Evolutionary conservation across 2,329 filamentous ascomycete genomes (phyloP), one percentile per base, ranked within the genome.

Genomic region (Sporothrix luriei): DNA sequence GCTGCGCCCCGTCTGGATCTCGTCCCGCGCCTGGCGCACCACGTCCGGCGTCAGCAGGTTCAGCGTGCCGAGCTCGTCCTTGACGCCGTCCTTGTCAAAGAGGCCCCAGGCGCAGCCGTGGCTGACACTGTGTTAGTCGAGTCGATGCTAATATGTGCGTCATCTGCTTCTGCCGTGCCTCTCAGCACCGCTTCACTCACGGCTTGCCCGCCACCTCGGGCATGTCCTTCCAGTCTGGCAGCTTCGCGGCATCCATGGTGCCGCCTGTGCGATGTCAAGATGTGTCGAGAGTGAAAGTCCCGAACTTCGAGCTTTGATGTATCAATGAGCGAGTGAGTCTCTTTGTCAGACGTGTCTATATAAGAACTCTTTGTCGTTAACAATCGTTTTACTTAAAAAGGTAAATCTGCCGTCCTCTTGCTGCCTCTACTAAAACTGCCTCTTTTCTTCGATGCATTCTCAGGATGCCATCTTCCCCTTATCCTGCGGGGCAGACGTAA

Each of bases 41-140:
- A 88, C 84, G 68, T 83, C 79, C 66, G 86, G 80, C 0, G 85
- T 88, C 16, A 90, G 80, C 38, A 87, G 82, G 75, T 90, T 90
- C 24, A 90, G 76, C 29, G 84, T 85, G 11, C 87, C 88, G 2
- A 90, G 80, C 76, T 88, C 79, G 75, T 89, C 87, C 40, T 70
- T 70, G 11, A 64, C 55, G 49, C 66, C 69, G 68, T 83, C 75
- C 64, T 81, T 78, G 64, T 86, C 86, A 75, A 86, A 88, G 4
- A 87, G 79, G 6, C 79, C 80, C 82, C 82, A 84, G 19, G 82
- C 68, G 24, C 68, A 69, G 38, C 68, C 68, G 24, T 69, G 68
- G 4, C 67, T 68, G 29, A 5, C 81, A 49, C 76, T 78, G n/a
- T 33, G 26, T 19, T 21, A 33, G 61, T 16, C 13, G 48, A 13